Evolutionary conservation across 257 asterid species (phyloP), one percentile per base, ranked within the genome.

Genomic region (Solanum etuberosum): DNA sequence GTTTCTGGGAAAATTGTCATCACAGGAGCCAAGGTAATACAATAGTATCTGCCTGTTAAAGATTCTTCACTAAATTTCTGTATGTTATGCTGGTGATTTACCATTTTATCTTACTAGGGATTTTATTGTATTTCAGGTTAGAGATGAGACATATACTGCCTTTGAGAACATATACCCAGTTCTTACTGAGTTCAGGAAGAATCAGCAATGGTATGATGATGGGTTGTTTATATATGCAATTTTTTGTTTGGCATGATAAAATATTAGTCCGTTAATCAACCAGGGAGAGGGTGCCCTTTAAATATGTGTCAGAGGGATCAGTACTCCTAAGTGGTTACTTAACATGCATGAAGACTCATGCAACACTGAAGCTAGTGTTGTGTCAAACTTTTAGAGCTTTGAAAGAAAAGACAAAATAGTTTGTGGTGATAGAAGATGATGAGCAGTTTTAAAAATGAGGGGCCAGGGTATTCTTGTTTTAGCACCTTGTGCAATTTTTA

Each of bases 1-100:
- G 99, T 96, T 27, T 96, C 99, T 40, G 99, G 98, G 89, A 96
- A 96, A 90, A 96, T 96, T 90, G 99, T 96, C 82, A 94, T 95
- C 74, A 96, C 99, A 7, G 99, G 99, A 78, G 99, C 99, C 31
- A 96, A 96, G 98, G 99, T 96, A 85, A 54, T 74, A 34, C 31
- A 25, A 54, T 65, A 11, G 16, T 88, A 13, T 40, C 65, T 20
- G 29, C 63, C 31, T 70, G 6, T 14, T 7, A 37, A 83, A 54
- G 16, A 71, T 77, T 37, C 32, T 25, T 88, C 43, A 5, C 35
- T n/a, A 16, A 31, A 31, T 40, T 21, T 6, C 32, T 2, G 9
- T 61, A 31, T 81, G 57, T 43, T 14, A 9, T 32, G 32, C 32
- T 63, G 14, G 48, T 10, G 31, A 32, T 10, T 71, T 84, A 54